phyloP scores from a whole-genome alignment of 139 green algal genomes.

The Chlorella sp. region DNA sequence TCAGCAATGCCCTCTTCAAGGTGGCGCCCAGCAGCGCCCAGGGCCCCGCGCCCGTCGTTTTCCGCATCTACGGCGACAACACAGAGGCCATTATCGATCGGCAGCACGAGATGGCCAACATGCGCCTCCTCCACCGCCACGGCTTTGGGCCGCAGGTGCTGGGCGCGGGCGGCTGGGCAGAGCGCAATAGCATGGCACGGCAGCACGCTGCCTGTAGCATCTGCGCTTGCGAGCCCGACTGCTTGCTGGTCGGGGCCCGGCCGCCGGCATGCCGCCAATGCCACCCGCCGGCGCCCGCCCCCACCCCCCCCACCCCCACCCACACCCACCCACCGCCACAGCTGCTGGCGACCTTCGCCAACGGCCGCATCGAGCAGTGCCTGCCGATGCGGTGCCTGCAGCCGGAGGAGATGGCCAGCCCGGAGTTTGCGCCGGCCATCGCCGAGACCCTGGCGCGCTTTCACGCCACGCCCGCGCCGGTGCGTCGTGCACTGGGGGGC shows the following conservation, averaged over 20 bases:
- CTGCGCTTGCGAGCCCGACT: too few relatives aligned
- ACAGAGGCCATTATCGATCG: conserved; percentile 90
- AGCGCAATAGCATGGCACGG: too few relatives aligned
- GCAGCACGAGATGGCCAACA: conserved; percentile 54
- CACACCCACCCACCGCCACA: too few relatives aligned
- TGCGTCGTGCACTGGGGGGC: too few relatives aligned
- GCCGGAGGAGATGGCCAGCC: conserved; percentile 68
- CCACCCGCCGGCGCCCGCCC: too few relatives aligned
- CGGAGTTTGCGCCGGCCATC: conserved; percentile 56
- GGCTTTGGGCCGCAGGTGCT: conserved; percentile 84
- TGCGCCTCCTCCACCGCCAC: conserved; percentile 59
- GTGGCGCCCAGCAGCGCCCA: conserved; percentile 27
- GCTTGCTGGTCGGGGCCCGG: too few relatives aligned
- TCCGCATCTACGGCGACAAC: conserved; percentile 90
- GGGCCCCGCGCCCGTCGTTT: conserved; percentile 53
- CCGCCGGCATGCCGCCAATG: too few relatives aligned
- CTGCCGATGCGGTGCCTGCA: conserved; percentile 62
- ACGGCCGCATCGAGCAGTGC: conserved; percentile 84
- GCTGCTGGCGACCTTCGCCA: conserved; percentile 79
- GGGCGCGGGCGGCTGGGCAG: too few relatives aligned
- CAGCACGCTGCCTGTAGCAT: too few relatives aligned
- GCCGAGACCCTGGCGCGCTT: conserved; percentile 61
- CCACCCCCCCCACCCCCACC: too few relatives aligned
- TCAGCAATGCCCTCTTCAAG: conserved; percentile 87
- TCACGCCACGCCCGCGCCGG: conserved; percentile 32